Evolutionary conservation across 176 grass and related monocot genomes (phyloP).

Genomic region (Ananas comosus): DNA sequence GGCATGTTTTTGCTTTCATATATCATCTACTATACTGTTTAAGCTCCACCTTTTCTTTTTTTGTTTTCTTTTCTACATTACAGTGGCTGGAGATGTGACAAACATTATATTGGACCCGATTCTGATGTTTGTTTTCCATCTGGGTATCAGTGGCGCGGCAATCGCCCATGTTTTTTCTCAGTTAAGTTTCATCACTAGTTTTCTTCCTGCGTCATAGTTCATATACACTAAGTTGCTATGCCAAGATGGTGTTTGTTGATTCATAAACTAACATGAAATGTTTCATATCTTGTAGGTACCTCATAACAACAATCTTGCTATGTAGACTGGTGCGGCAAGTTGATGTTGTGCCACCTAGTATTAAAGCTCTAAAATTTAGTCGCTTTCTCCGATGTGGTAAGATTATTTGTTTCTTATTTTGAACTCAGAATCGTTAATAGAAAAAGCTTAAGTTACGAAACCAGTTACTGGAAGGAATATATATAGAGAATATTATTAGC

Average conservation of each 20-base stretch:
- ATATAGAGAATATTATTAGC: no score
- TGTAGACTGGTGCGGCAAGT: slow-evolving; percentile 61
- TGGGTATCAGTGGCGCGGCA: slow-evolving; percentile 89
- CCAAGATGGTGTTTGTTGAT: not conserved
- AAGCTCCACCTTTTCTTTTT: not conserved
- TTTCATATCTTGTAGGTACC: slow-evolving; percentile 47
- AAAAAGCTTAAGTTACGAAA: no score
- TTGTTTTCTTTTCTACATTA: slow-evolving; percentile 4
- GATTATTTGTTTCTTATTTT: slow-evolving; percentile 3
- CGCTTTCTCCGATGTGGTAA: slow-evolving; percentile 92
- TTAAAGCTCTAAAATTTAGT: slow-evolving; percentile 77
- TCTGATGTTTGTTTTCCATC: slow-evolving; percentile 83
- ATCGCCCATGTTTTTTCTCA: slow-evolving; percentile 92
- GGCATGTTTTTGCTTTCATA: not conserved
- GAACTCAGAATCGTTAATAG: no score
- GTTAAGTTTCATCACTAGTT: slow-evolving; percentile 34
- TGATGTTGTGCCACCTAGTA: slow-evolving; percentile 70
- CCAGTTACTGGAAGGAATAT: no score
- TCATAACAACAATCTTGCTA: slow-evolving; percentile 79
- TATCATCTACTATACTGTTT: not conserved
- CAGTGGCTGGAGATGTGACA: slow-evolving; percentile 73
- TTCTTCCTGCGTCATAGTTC: not conserved
- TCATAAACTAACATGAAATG: not conserved
- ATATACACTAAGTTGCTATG: not conserved
- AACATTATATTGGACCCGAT: slow-evolving; percentile 95